These are phyloP conservation scores for Vickermania spadyakhi DNA, from an alignment of 208 protist species.

Conservation along the genomic window DNA sequence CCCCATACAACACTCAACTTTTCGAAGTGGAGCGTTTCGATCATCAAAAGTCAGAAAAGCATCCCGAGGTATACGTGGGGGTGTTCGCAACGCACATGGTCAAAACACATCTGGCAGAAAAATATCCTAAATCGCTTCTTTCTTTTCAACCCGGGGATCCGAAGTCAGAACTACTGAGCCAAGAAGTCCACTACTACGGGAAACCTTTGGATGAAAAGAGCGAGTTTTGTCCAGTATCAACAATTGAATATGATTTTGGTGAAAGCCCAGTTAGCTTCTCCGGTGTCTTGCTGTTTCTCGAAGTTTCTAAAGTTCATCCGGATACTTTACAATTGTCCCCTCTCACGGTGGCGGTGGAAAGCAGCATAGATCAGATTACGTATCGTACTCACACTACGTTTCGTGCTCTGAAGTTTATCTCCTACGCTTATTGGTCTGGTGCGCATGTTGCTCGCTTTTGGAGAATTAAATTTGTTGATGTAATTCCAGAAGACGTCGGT, in stretches of 20 bases:
- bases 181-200: slow-evolving; percentile 2
- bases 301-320: slow-evolving; percentile 26
- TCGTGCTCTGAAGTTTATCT: slow-evolving; percentile 5
- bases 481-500: slow-evolving; percentile 28
- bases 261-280: slow-evolving; percentile 20
- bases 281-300: slow-evolving; percentile 39
- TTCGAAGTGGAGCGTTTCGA: neutral
- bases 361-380: slow-evolving; percentile 37
- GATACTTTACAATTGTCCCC: slow-evolving; percentile 32
- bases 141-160: neutral
- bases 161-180: neutral
- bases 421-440: slow-evolving; percentile 18
- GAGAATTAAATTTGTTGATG: slow-evolving; percentile 37
- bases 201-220: neutral
- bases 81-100: neutral
- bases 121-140: neutral
- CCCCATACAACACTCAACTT: neutral
- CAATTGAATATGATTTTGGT: slow-evolving; percentile 33
- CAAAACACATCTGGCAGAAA: neutral
- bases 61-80: neutral
- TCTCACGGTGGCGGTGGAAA: slow-evolving; percentile 33
- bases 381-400: slow-evolving; percentile 16
- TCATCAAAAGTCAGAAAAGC: neutral
- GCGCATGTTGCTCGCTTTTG: slow-evolving; percentile 44
- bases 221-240: neutral